Base-by-base conservation (phyloP, 2,329 filamentous ascomycete species). In the Penicillium hesseltinei region DNA sequence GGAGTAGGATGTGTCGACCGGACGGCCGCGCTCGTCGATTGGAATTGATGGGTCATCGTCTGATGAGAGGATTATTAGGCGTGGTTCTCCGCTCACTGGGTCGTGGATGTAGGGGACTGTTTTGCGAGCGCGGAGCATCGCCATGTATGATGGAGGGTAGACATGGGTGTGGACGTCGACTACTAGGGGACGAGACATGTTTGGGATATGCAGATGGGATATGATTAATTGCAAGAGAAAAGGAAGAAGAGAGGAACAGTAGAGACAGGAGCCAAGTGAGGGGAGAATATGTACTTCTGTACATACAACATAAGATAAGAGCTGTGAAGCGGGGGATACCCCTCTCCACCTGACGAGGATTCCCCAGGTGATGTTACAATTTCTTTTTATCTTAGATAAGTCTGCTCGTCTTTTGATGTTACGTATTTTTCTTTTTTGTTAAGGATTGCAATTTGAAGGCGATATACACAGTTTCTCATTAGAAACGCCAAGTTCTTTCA, bases 1-100 rank as follows among this genome's bases (percentile, higher is more conserved):
- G 61, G 88, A 90, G 80, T 93, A 97, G 67, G 92, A 90, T 0
- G 85, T 80, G 23, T 91, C 93, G 43, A 97, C 85, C 4, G 92
- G 92, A 4, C 92, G 86, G 38, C 92, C 92, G 3, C 90, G 87
- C 35, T 74, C 63, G 23, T 74, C 70, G 31, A 70, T 63, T 4
- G 73, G 72, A 46, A 72, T 70, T 66, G 72, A 68, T 4, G 71
- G 62, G 53, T 77, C 75, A 61, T 78, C 75, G 50, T 80, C 78
- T 15, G 77, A 78, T 6, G 76, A 72, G 33, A 80, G 73, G 48
- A 80, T 80, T 59, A 80, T 78, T 17, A 80, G 71, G 27, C 77
- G 74, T 10, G 73, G 68, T 23, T 66, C 63, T 11, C 63, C 64
- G 42, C 66, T 61, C 29, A 69, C 64, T 21, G 74, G 75, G 31